phyloP scores from a whole-genome alignment of 2,329 filamentous ascomycete species.

The Capronia americana region DNA sequence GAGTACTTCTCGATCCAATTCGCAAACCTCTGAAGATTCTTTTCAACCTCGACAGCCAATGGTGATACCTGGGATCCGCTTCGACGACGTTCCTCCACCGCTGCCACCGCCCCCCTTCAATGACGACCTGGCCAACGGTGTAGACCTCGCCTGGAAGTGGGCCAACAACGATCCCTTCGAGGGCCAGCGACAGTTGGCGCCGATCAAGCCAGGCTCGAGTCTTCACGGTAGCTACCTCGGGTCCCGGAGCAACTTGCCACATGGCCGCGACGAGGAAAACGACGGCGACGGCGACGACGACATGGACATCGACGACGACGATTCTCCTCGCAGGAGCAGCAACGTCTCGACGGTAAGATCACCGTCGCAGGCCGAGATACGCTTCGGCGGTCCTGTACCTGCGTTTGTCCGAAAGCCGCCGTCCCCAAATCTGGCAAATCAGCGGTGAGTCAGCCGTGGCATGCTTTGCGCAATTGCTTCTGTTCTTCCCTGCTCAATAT shows the following conservation, averaged over 20 bases:
- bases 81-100: slow-evolving; percentile 62
- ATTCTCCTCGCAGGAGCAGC: slow-evolving; percentile 46
- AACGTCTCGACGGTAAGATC: slow-evolving; percentile 40
- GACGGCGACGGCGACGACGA: slow-evolving; percentile 49
- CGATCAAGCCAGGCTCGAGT: slow-evolving; percentile 58
- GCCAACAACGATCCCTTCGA: slow-evolving; percentile 62
- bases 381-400: slow-evolving; percentile 73
- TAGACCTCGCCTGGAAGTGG: slow-evolving; percentile 69
- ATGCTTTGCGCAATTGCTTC: slow-evolving; percentile 9
- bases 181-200: slow-evolving; percentile 44
- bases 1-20: slow-evolving; percentile 46
- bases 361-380: slow-evolving; percentile 29
- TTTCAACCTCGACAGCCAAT: slow-evolving; percentile 60
- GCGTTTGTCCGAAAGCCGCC: slow-evolving; percentile 53
- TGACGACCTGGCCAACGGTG: slow-evolving; percentile 61
- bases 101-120: slow-evolving; percentile 69
- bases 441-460: slow-evolving; percentile 36
- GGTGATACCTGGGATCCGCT: slow-evolving; percentile 66
- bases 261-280: slow-evolving; percentile 41
- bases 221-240: slow-evolving; percentile 54
- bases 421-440: slow-evolving; percentile 35
- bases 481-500: not conserved
- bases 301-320: slow-evolving; percentile 46
- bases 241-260: slow-evolving; percentile 39
- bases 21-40: slow-evolving; percentile 51